A percentile compares a stretch with the other conserved stretches of the same genome.
These are phyloP conservation scores for Pharnaceum exiguum DNA, from an alignment of 148 eudicot genomes.

Conservation along the genomic window DNA sequence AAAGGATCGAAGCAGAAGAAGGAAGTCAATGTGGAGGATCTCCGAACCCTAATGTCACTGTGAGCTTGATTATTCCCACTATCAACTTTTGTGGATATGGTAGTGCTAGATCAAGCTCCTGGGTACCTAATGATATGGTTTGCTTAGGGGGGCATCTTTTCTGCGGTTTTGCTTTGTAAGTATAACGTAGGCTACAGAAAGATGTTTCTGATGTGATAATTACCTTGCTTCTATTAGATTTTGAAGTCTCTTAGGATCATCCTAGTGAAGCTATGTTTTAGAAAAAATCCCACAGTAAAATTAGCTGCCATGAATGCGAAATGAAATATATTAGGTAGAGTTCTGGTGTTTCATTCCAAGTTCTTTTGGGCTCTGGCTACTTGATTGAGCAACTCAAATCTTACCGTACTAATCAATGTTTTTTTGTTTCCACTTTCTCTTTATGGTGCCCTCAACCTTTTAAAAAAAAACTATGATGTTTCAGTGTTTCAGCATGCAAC, in stretches of 20 bases:
- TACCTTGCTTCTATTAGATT: constrained; percentile 18
- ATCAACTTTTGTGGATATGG: not conserved
- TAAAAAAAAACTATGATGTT: too few species aligned
- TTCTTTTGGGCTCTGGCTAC: too few species aligned
- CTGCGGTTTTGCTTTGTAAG: constrained; percentile 4
- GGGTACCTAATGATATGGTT: not conserved
- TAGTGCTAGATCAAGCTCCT: not conserved
- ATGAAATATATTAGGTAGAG: too few species aligned
- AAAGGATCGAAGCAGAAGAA: constrained; percentile 52
- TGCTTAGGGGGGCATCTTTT: not conserved
- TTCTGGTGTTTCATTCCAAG: too few species aligned
- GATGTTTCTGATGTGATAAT: not conserved
- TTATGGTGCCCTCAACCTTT: too few species aligned
- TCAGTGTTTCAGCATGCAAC: too few species aligned
- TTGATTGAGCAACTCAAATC: too few species aligned
- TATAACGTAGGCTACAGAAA: constrained; percentile 2
- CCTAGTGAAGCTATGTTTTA: too few species aligned
- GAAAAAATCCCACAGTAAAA: too few species aligned
- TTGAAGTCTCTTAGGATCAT: constrained; percentile 43
- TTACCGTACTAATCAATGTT: too few species aligned
- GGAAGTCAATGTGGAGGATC: constrained; percentile 67
- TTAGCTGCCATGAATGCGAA: too few species aligned
- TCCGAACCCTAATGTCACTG: constrained; percentile 66
- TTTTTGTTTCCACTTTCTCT: too few species aligned
- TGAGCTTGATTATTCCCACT: constrained; percentile 18